Conservation (phyloP, 2,329 filamentous ascomycete species). For the Alternaria consortialis region DNA sequence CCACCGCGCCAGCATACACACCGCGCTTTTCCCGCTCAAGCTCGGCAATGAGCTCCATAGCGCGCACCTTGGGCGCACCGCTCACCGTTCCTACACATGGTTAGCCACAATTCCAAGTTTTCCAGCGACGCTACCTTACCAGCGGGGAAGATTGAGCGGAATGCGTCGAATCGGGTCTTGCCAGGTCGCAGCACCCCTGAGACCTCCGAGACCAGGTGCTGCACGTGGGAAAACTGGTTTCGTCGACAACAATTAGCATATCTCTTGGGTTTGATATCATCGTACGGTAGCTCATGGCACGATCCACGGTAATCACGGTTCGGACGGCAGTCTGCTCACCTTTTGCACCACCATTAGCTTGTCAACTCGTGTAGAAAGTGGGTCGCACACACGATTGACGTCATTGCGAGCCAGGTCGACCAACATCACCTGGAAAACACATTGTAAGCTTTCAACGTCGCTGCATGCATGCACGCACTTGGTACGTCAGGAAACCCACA, state of each 20-base stretch:
- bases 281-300: constrained; percentile 8
- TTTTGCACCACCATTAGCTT: constrained; percentile 77
- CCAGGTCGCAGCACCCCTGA: constrained; percentile 84
- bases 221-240: constrained; percentile 86
- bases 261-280: background rate
- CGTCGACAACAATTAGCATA: constrained; percentile 18
- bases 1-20: constrained; percentile 93
- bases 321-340: constrained; percentile 30
- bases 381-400: constrained; percentile 94
- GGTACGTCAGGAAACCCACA: constrained; percentile 31
- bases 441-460: constrained; percentile 67
- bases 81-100: constrained; percentile 72
- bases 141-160: constrained; percentile 95
- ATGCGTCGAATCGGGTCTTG: constrained; percentile 92
- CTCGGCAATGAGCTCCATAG: constrained; percentile 97
- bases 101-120: constrained; percentile 24
- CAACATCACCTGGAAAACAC: constrained; percentile 81
- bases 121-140: constrained; percentile 58
- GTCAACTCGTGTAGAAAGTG: constrained; percentile 87
- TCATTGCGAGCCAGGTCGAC: constrained; percentile 97
- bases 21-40: constrained; percentile 93
- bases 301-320: constrained; percentile 11
- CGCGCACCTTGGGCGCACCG: constrained; percentile 92
- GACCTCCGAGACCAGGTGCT: constrained; percentile 96
- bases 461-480: constrained; percentile 21